These are phyloP conservation scores for Fusarium guadeloupense DNA, from an alignment of 2,329 filamentous ascomycete species.

Conservation along the genomic window DNA sequence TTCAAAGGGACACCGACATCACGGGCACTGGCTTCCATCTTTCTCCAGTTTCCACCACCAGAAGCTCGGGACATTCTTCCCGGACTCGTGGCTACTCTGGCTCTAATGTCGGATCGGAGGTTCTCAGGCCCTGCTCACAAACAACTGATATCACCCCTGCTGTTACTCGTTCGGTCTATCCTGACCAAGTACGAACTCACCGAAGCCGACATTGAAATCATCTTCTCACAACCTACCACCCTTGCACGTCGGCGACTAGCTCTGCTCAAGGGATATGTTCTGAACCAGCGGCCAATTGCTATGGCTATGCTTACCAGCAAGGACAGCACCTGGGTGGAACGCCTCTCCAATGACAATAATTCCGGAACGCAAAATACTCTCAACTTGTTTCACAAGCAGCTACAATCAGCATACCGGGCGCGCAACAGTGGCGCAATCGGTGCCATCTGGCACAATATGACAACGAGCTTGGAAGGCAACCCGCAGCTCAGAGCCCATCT, in stretches of 20 bases:
- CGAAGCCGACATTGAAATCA: conserved; percentile 27
- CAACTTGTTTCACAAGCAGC: conserved; percentile 42
- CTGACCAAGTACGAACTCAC: conserved; percentile 31
- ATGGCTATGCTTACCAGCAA: conserved; percentile 37
- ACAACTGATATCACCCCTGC: conserved; percentile 42
- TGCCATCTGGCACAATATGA: conserved; percentile 49
- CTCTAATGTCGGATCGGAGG: conserved; percentile 45
- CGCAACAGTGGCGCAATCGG: conserved; percentile 45
- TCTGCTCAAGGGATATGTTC: conserved; percentile 42
- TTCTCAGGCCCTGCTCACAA: conserved; percentile 15
- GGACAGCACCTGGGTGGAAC: conserved; percentile 36
- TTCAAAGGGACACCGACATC: neutral
- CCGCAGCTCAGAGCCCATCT: conserved; percentile 43
- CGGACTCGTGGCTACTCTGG: conserved; percentile 47
- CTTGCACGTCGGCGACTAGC: conserved; percentile 32
- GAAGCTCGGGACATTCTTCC: conserved; percentile 44
- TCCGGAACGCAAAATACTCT: conserved; percentile 1
- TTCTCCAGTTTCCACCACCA: conserved; percentile 43
- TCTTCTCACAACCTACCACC: conserved; percentile 26
- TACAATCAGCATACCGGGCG: conserved; percentile 44
- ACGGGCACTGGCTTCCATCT: conserved; percentile 44
- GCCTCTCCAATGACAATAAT: conserved; percentile 3
- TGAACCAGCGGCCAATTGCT: conserved; percentile 43
- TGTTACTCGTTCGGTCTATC: conserved; percentile 41
- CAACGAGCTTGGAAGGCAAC: conserved; percentile 35